Percentiles rank a stretch among this genome's conserved stretches.
phyloP scores from a whole-genome alignment of 768 basidiomycete genomes.

The Coprinellus aureogranulatus region DNA sequence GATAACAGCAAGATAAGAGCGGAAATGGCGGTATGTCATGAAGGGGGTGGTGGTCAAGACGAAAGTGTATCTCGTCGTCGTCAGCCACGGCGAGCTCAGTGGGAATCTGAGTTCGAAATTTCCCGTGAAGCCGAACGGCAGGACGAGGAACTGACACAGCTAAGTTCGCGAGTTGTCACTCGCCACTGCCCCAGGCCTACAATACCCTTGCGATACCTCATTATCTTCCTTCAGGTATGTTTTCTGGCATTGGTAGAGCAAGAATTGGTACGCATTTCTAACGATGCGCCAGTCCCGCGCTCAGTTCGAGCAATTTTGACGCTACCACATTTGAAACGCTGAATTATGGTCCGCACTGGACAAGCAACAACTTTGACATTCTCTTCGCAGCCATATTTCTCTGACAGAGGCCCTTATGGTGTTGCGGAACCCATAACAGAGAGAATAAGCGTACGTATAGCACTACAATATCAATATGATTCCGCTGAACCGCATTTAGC shows the following conservation, averaged over 20 bases:
- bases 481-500: conserved; percentile 20
- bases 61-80: background rate
- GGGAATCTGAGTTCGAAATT: background rate
- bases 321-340: background rate
- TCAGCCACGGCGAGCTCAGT: background rate
- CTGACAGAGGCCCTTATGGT: conserved; percentile 68
- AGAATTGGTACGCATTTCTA: no score
- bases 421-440: conserved; percentile 79
- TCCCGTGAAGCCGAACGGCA: background rate
- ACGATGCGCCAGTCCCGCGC: no score
- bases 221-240: no score
- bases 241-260: no score
- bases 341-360: conserved; percentile 42
- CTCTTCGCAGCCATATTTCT: conserved; percentile 72
- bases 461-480: background rate
- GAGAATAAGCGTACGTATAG: conserved; percentile 61
- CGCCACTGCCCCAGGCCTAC: no score
- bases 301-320: background rate
- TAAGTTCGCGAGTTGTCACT: background rate
- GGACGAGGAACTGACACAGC: background rate
- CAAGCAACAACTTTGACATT: conserved; percentile 55
- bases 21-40: background rate
- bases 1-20: background rate
- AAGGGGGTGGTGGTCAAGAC: background rate
- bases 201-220: background rate